Base-by-base conservation (phyloP, 2,329 filamentous ascomycete species). In the Aureobasidium lini region DNA sequence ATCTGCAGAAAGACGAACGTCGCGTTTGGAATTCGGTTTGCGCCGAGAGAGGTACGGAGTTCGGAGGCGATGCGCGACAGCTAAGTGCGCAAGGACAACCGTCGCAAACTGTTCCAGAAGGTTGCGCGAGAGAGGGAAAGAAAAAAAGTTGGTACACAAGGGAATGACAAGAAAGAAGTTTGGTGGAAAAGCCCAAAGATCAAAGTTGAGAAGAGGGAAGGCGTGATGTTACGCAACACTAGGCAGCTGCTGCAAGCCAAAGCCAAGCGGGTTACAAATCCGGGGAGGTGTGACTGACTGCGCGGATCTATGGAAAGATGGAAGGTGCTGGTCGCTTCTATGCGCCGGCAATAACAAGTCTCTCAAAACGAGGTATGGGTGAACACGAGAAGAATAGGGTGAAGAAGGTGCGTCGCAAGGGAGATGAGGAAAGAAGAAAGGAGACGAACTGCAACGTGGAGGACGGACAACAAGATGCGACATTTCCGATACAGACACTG, bases 191-290 rank as follows among this genome's bases (percentile, higher is more conserved):
- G 39, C 32, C 32, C 39, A 52, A 32, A 15, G 6, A 43, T 36
- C 34, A 32, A 47, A 47, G 36, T 18, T n/a, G 36, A 53, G 37
- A 49, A 36, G 34, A 34, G 46, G 18, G 57, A 52, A 59, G 57
- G 46, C 48, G 57, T 53, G 57, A 59, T 59, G 57, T 53, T 59
- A 36, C 56, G 46, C 46, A 49, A 50, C 8, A 36, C 8, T 13
- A 36, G 34, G 34, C 34, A 31, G 40, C 52, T 36, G 52, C 52
- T 54, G 39, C 52, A 18, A 34, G 29, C 39, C 50, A 42, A 36
- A 43, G 31, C 16, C 16, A 32, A 15, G 28, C 39, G 36, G 18
- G 40, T 36, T 46, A 43, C 40, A 57, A 57, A 57, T 57, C 40
- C 29, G 31, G 52, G 52, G 50, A 28, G 50, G 40, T 29, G 48